These are phyloP conservation scores for Scleroderma citrinum DNA, from an alignment of 768 basidiomycete genomes.

Conservation along the genomic window DNA sequence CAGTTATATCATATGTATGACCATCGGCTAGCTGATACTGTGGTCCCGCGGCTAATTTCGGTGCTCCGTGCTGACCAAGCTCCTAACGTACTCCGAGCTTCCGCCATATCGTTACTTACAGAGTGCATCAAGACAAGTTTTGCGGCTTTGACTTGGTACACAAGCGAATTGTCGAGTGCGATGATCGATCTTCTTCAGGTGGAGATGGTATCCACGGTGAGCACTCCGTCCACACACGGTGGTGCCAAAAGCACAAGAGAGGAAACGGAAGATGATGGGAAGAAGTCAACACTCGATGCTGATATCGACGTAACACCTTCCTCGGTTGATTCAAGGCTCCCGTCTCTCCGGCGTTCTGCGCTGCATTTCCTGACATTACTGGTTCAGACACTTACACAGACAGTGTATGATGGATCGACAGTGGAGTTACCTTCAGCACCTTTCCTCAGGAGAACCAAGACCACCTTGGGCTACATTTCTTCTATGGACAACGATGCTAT, in stretches of 20 bases:
- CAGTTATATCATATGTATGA: neutral
- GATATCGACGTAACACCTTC: slow-evolving; percentile 55
- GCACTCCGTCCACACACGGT: slow-evolving; percentile 12
- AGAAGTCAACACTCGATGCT: slow-evolving; percentile 6
- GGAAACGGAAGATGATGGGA: slow-evolving; percentile 4
- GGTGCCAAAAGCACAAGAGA: slow-evolving; percentile 8
- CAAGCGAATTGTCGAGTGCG: slow-evolving; percentile 52
- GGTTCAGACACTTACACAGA: slow-evolving; percentile 52
- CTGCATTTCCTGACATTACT: slow-evolving; percentile 75
- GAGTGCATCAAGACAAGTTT: slow-evolving; percentile 63
- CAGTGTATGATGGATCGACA: slow-evolving; percentile 38
- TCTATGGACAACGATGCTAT: slow-evolving; percentile 67
- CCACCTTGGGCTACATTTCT: slow-evolving; percentile 64
- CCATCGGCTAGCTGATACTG: slow-evolving; percentile 46
- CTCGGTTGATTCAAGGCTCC: slow-evolving; percentile 54
- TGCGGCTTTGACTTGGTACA: slow-evolving; percentile 57
- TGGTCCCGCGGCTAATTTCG: slow-evolving; percentile 68
- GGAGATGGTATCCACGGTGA: slow-evolving; percentile 37
- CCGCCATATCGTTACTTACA: slow-evolving; percentile 64
- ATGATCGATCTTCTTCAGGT: slow-evolving; percentile 76
- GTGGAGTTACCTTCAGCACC: slow-evolving; percentile 18
- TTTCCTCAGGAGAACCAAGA: slow-evolving; percentile 44
- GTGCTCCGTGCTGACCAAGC: slow-evolving; percentile 53
- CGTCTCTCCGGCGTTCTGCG: slow-evolving; percentile 79
- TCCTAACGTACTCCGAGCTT: slow-evolving; percentile 70